These are phyloP conservation scores for Rhodomyrtus psidioides DNA, from an alignment of 441 rosid species.

Conservation along the genomic window DNA sequence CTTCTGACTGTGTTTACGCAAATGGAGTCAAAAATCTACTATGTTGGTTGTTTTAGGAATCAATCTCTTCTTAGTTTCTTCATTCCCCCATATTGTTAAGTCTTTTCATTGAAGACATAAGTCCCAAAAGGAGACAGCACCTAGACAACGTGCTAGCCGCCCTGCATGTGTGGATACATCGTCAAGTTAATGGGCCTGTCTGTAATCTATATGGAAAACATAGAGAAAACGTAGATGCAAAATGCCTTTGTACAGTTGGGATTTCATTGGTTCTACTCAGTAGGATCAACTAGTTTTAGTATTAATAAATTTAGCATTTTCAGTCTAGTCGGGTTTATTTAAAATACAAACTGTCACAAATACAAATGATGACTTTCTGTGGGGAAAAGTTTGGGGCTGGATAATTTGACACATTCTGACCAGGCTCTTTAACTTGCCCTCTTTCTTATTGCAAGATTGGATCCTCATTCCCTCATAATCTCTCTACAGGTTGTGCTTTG, in stretches of 20 bases:
- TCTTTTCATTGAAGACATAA: background rate
- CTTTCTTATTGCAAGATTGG: background rate
- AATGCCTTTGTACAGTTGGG: background rate
- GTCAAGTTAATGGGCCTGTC: background rate
- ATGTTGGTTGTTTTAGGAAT: background rate
- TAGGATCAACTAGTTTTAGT: background rate
- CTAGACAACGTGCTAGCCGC: background rate
- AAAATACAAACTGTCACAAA: background rate
- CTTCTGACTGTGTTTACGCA: background rate
- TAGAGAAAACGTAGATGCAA: background rate
- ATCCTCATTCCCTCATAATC: background rate
- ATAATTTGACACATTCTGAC: background rate
- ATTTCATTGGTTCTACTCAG: background rate
- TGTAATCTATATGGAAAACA: background rate
- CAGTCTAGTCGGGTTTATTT: background rate
- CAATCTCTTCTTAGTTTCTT: background rate
- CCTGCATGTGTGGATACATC: background rate
- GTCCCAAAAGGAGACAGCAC: background rate
- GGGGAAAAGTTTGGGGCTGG: background rate
- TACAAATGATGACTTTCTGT: background rate
- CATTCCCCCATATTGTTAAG: background rate
- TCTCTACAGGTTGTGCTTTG: background rate
- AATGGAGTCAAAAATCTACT: background rate
- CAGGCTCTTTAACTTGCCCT: background rate
- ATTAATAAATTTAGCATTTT: background rate